A percentile compares a stretch with the other conserved stretches of the same genome.
Conservation (phyloP, 2,329 filamentous ascomycete species). For the Colletotrichum brevisporum region DNA sequence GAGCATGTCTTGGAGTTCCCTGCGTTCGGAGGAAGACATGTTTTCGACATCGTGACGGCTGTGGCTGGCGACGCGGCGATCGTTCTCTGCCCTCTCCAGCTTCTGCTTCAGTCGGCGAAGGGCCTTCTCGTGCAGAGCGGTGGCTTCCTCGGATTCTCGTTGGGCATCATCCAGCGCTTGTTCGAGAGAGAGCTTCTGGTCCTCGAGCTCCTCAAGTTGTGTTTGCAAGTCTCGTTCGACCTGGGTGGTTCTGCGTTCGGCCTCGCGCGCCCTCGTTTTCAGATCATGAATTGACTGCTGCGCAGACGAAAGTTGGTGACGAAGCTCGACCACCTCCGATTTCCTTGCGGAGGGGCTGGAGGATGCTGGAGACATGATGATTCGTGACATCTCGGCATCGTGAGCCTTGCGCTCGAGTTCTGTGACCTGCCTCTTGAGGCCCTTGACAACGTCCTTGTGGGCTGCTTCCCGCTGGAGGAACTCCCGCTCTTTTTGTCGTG, state of each 20-base stretch:
- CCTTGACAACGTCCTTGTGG: conserved; percentile 73
- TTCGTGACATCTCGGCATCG: conserved; percentile 70
- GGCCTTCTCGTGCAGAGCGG: conserved; percentile 58
- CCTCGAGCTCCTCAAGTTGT: conserved; percentile 70
- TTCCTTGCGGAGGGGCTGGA: conserved; percentile 68
- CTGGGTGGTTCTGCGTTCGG: conserved; percentile 61
- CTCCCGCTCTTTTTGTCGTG: conserved; percentile 76
- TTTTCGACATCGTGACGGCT: conserved; percentile 46
- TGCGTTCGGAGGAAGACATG: conserved; percentile 55
- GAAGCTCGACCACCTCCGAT: conserved; percentile 70
- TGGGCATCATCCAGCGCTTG: conserved; percentile 70
- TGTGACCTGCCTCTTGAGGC: conserved; percentile 74
- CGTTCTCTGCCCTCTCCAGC: conserved; percentile 65
- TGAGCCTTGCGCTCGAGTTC: conserved; percentile 78
- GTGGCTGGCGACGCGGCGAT: conserved; percentile 54
- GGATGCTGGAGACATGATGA: conserved; percentile 60
- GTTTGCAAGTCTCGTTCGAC: conserved; percentile 64
- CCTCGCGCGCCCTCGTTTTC: conserved; percentile 63
- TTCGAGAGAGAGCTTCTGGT: conserved; percentile 71
- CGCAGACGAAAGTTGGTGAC: conserved; percentile 72
- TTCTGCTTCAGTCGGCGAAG: conserved; percentile 62
- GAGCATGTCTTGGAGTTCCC: conserved; percentile 72
- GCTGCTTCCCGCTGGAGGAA: conserved; percentile 75
- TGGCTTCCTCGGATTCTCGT: conserved; percentile 63
- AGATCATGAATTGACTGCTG: conserved; percentile 72